phyloP scores from a whole-genome alignment of 2,329 filamentous ascomycete species.

The Alternaria longipes region DNA sequence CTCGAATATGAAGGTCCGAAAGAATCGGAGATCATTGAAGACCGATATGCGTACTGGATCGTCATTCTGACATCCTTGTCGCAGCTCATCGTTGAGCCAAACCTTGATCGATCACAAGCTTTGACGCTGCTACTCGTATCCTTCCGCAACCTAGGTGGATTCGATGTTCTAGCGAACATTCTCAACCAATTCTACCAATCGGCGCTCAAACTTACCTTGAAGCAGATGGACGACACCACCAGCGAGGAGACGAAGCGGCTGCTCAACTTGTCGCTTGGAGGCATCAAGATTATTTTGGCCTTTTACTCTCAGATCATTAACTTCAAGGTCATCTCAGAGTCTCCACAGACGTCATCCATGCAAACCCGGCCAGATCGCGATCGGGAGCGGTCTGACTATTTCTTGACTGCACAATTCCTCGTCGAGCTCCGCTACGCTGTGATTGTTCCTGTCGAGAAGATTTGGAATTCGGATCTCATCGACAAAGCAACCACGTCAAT shows the following conservation, averaged over 20 bases:
- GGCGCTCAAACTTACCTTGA: conserved; percentile 59
- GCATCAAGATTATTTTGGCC: conserved; percentile 83
- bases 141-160: conserved; percentile 83
- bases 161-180: conserved; percentile 77
- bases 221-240: conserved; percentile 51
- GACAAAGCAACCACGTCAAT: conserved; percentile 82
- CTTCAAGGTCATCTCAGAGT: conserved; percentile 82
- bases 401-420: conserved; percentile 77
- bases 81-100: conserved; percentile 79
- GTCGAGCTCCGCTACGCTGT: conserved; percentile 85
- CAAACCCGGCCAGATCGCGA: conserved; percentile 63
- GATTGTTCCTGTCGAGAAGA: conserved; percentile 75
- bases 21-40: conserved; percentile 63
- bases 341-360: conserved; percentile 68
- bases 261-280: conserved; percentile 63
- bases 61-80: conserved; percentile 80
- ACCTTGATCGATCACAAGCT: conserved; percentile 51
- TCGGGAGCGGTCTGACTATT: conserved; percentile 66
- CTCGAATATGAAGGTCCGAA: conserved; percentile 63
- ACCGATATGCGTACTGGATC: conserved; percentile 80
- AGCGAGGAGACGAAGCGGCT: conserved; percentile 55
- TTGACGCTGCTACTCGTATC: conserved; percentile 81
- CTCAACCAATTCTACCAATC: conserved; percentile 73
- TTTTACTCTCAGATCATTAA: conserved; percentile 81
- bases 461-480: conserved; percentile 87